These are phyloP conservation scores for Pseudonitzschia multiseries DNA, from an alignment of 108 stramenopile genomes.

Conservation along the genomic window DNA sequence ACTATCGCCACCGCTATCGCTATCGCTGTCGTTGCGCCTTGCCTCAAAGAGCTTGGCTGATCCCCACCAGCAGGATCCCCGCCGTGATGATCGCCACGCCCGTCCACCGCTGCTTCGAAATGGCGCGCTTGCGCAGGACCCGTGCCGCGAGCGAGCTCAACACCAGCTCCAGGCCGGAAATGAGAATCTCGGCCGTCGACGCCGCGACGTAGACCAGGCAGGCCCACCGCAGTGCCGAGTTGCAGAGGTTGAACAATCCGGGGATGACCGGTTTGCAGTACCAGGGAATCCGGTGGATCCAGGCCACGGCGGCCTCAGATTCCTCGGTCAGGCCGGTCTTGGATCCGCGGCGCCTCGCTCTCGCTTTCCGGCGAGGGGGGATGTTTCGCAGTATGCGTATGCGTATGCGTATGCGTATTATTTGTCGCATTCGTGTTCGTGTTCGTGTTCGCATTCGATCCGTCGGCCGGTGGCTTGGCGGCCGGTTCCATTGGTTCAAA, in stretches of 20 bases:
- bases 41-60: slow-evolving; percentile 10
- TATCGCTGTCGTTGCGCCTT: slow-evolving; percentile 18
- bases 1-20: too few species aligned
- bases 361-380: neutral
- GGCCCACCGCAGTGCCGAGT: slow-evolving; percentile 38
- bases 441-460: neutral
- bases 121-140: slow-evolving; percentile 27
- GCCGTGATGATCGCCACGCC: slow-evolving; percentile 32
- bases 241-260: slow-evolving; percentile 34
- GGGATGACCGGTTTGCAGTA: slow-evolving; percentile 23
- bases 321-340: slow-evolving; percentile 19
- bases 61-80: slow-evolving; percentile 37
- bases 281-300: slow-evolving; percentile 26
- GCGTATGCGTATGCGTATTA: too few species aligned
- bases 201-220: slow-evolving; percentile 43
- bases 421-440: too few species aligned
- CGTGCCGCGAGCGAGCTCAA: slow-evolving; percentile 39
- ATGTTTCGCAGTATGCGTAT: neutral
- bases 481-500: too few species aligned
- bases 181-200: slow-evolving; percentile 53
- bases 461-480: too few species aligned
- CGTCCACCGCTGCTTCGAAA: slow-evolving; percentile 34
- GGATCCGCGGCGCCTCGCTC: slow-evolving; percentile 5
- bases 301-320: slow-evolving; percentile 12
- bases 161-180: slow-evolving; percentile 43